Conservation (phyloP, 2,329 filamentous ascomycete genomes). For the Cordyceps cateniannulata region DNA sequence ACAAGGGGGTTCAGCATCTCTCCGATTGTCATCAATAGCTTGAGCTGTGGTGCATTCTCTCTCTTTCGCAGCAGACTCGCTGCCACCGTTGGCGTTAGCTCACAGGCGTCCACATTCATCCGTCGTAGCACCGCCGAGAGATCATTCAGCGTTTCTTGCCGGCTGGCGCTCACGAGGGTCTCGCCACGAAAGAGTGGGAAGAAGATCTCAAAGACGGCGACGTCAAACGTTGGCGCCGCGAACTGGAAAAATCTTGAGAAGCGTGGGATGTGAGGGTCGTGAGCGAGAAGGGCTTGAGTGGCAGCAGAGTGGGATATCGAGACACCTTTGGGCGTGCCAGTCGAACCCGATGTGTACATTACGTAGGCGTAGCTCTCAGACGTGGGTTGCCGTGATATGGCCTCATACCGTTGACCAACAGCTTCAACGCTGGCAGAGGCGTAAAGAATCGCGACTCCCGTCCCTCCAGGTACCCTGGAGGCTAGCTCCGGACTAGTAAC, state of each 20-base stretch:
- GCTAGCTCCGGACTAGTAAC: conserved; percentile 52
- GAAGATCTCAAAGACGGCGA: conserved; percentile 92
- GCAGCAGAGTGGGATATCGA: conserved; percentile 72
- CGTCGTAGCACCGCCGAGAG: conserved; percentile 59
- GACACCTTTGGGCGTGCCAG: conserved; percentile 83
- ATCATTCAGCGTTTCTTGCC: conserved; percentile 66
- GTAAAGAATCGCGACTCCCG: conserved; percentile 28
- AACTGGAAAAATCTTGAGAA: conserved; percentile 86
- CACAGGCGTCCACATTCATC: conserved; percentile 72
- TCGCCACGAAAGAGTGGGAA: conserved; percentile 70
- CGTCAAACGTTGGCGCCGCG: conserved; percentile 87
- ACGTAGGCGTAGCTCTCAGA: conserved; percentile 65
- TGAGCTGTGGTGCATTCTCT: conserved; percentile 58
- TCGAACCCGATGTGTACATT: conserved; percentile 91
- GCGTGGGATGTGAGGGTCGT: conserved; percentile 66
- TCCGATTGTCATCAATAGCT: conserved; percentile 75
- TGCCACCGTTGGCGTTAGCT: conserved; percentile 83
- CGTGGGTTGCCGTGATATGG: conserved; percentile 13
- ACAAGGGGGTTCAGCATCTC: conserved; percentile 83
- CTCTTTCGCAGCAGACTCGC: conserved; percentile 68
- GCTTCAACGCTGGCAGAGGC: conserved; percentile 23
- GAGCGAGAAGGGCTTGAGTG: conserved; percentile 75
- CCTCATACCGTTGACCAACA: not conserved
- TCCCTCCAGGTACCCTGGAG: conserved; percentile 30
- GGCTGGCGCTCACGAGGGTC: conserved; percentile 66